A percentile compares a stretch with the other conserved stretches of the same genome.
These are phyloP conservation scores for Plenodomus lindquistii DNA, from an alignment of 2,329 filamentous ascomycete species.

Conservation along the genomic window DNA sequence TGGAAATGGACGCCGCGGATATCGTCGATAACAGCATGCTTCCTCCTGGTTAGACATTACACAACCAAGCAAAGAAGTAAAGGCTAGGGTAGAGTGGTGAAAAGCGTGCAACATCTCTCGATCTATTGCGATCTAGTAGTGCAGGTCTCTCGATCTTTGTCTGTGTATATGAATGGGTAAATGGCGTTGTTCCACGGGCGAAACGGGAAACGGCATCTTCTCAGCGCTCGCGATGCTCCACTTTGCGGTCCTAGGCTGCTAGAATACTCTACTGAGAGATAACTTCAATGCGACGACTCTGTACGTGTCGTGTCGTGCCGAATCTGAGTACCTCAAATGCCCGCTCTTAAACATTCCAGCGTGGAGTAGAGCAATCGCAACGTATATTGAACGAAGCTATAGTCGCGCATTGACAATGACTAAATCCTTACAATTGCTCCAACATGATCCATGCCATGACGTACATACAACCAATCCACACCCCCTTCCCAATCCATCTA, in stretches of 20 bases:
- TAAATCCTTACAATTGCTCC: too few species aligned
- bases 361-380: too few species aligned
- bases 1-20: constrained; percentile 94
- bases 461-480: too few species aligned
- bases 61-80: background rate
- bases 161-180: constrained; percentile 6
- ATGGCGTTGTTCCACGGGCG: constrained; percentile 4
- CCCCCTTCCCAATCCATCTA: too few species aligned
- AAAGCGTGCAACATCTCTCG: constrained; percentile 3
- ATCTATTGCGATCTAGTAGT: background rate
- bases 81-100: background rate
- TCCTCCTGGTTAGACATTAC: constrained; percentile 72
- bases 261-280: background rate
- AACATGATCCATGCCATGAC: background rate
- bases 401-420: too few species aligned
- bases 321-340: background rate
- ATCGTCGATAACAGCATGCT: constrained; percentile 93
- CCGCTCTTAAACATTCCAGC: background rate
- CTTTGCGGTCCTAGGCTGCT: background rate
- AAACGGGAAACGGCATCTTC: background rate
- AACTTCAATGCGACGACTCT: background rate
- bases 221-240: background rate
- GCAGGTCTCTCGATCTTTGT: background rate
- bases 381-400: too few species aligned
- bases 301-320: background rate